Conservation (phyloP, 1,284 basidiomycete genomes). For the Leccinum olivaceoglutinosum region DNA sequence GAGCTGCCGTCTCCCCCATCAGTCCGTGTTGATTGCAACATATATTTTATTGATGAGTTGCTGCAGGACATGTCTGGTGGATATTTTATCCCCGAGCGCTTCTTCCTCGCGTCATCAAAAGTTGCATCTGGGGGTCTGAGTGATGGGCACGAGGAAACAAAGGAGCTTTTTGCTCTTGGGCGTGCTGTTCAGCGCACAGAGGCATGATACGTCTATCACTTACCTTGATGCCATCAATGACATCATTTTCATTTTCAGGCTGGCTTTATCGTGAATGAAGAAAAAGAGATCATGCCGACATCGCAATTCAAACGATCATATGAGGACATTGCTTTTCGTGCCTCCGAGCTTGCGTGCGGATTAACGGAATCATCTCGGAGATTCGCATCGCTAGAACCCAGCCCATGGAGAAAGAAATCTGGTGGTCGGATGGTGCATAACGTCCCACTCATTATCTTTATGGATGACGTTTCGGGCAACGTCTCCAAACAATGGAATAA, state of each 20-base stretch:
- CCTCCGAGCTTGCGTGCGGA: not conserved
- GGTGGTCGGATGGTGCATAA: constrained; percentile 10
- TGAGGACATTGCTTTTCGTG: not conserved
- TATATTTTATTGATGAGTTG: constrained; percentile 26
- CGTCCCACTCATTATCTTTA: constrained; percentile 24
- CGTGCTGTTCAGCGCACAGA: not conserved
- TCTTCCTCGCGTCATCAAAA: constrained; percentile 10
- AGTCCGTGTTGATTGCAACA: constrained; percentile 8
- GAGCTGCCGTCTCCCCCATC: constrained; percentile 21
- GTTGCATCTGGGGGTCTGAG: not conserved
- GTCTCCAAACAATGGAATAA: constrained; percentile 33
- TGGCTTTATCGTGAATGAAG: not conserved
- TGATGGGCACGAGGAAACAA: not conserved
- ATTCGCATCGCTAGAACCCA: not conserved
- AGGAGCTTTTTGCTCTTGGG: not conserved
- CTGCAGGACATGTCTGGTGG: constrained; percentile 1
- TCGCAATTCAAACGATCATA: not conserved
- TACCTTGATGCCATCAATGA: not conserved
- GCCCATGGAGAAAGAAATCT: not conserved
- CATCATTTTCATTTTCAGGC: not conserved
- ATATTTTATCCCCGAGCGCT: constrained; percentile 22
- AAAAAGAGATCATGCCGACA: not conserved
- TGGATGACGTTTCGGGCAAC: constrained; percentile 32
- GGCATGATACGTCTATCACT: not conserved
- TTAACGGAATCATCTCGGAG: not conserved